Evolutionary conservation across 768 basidiomycete genomes (phyloP).

Genomic region (Cantharellus cinnabarinus): DNA sequence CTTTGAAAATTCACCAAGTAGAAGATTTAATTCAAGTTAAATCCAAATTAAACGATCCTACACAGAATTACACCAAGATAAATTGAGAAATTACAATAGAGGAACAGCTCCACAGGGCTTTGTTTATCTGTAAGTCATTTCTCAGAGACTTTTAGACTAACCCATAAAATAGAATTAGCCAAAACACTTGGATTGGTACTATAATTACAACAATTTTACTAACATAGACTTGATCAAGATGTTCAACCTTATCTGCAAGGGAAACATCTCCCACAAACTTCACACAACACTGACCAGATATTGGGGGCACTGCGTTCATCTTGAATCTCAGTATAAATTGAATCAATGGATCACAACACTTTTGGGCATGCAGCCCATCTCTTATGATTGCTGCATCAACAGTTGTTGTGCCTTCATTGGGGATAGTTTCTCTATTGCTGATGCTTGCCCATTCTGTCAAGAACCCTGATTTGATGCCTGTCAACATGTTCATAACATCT

Average conservation of each 20-base stretch:
- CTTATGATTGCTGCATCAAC: constrained; percentile 25
- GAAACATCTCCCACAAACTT: neutral
- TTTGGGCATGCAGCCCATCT: constrained; percentile 15
- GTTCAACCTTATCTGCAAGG: neutral
- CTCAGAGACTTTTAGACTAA: no score
- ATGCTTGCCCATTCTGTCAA: constrained; percentile 20
- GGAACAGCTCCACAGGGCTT: no score
- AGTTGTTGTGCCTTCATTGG: constrained; percentile 24
- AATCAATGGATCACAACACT: neutral
- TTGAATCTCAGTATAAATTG: neutral
- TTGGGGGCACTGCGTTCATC: neutral
- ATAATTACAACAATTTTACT: neutral
- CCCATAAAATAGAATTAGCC: no score
- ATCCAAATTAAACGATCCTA: no score
- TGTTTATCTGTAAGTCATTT: no score
- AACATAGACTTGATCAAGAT: neutral
- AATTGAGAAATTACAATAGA: no score
- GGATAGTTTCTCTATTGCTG: constrained; percentile 12
- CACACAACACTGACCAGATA: neutral
- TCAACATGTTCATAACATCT: constrained; percentile 20
- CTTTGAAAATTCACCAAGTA: no score
- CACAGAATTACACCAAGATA: no score
- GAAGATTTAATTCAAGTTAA: no score
- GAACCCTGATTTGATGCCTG: constrained; percentile 14
- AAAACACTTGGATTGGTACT: no score